A percentile compares a stretch with the other conserved stretches of the same genome.
Evolutionary conservation across 169 alveolate species (phyloP).

Genomic region (Eimeria maxima): DNA sequence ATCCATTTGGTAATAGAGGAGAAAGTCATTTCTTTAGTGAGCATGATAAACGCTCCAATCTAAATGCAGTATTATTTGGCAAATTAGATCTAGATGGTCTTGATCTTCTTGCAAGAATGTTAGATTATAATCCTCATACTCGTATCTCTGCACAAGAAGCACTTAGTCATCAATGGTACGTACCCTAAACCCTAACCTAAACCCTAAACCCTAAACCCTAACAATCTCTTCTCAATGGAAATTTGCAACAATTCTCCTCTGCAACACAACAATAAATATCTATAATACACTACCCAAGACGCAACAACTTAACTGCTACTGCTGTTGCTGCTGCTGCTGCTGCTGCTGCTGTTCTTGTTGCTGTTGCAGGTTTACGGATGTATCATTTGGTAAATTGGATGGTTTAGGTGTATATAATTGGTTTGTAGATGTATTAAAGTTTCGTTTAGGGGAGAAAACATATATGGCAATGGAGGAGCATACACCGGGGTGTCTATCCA

Average conservation of each 20-base stretch:
- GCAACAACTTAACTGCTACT: not conserved
- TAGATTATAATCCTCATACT: slow-evolving; percentile 96
- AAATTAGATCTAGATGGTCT: slow-evolving; percentile 80
- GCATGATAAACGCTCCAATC: slow-evolving; percentile 75
- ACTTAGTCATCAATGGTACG: slow-evolving; percentile 96
- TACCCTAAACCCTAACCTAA: not conserved
- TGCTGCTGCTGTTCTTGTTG: slow-evolving; percentile 30
- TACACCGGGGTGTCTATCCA: slow-evolving; percentile 87
- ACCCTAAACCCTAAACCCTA: slow-evolving; percentile 40
- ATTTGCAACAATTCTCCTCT: too few relatives aligned
- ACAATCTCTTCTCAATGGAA: too few relatives aligned
- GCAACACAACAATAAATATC: too few relatives aligned
- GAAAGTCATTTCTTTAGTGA: slow-evolving; percentile 82
- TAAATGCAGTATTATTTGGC: slow-evolving; percentile 79
- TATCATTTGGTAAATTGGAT: slow-evolving; percentile 89
- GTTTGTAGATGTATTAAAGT: slow-evolving; percentile 89
- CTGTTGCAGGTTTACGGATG: slow-evolving; percentile 88
- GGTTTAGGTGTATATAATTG: slow-evolving; percentile 92
- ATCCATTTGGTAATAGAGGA: slow-evolving; percentile 78
- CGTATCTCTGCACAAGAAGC: slow-evolving; percentile 98
- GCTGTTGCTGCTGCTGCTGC: not conserved
- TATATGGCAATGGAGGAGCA: slow-evolving; percentile 88
- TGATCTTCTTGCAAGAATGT: slow-evolving; percentile 94
- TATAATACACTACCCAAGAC: too few relatives aligned
- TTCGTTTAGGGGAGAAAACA: slow-evolving; percentile 89